These are phyloP conservation scores for Epithemia pelagica DNA, from an alignment of 108 stramenopile genomes.

Conservation along the genomic window DNA sequence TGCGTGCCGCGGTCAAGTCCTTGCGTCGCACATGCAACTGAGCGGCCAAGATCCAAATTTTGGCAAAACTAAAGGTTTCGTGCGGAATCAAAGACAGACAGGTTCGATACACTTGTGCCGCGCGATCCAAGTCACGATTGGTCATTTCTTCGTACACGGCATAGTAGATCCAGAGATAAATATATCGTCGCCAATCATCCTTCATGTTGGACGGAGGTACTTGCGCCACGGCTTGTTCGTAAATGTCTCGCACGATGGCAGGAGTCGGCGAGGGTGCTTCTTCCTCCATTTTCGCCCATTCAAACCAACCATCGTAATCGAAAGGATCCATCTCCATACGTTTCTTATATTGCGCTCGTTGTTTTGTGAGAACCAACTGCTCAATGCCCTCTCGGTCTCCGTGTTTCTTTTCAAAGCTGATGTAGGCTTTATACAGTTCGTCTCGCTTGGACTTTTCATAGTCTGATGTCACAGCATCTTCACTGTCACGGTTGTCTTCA, in stretches of 20 bases:
- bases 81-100: slow-evolving; percentile 91
- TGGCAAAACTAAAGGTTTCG: slow-evolving; percentile 89
- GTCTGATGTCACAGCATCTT: slow-evolving; percentile 30
- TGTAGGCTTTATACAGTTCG: slow-evolving; percentile 90
- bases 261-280: slow-evolving; percentile 4
- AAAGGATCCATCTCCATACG: slow-evolving; percentile 65
- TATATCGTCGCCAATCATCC: slow-evolving; percentile 95
- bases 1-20: slow-evolving; percentile 87
- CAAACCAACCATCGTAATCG: slow-evolving; percentile 98
- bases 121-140: slow-evolving; percentile 65
- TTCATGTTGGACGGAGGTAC: slow-evolving; percentile 86
- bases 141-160: slow-evolving; percentile 92
- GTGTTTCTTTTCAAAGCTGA: slow-evolving; percentile 97
- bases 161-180: slow-evolving; percentile 98
- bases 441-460: slow-evolving; percentile 75
- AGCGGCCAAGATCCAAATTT: slow-evolving; percentile 96
- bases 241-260: slow-evolving; percentile 67
- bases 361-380: slow-evolving; percentile 77
- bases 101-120: slow-evolving; percentile 84
- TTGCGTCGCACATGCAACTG: slow-evolving; percentile 89
- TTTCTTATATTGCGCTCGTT: slow-evolving; percentile 83
- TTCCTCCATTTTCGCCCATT: slow-evolving; percentile 93
- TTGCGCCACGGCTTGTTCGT: slow-evolving; percentile 92
- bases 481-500: slow-evolving; percentile 38
- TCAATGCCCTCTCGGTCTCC: slow-evolving; percentile 90